These are phyloP conservation scores for Thalassiosira livingstoniorum DNA, from an alignment of 352 stramenopile genomes.

Conservation along the genomic window DNA sequence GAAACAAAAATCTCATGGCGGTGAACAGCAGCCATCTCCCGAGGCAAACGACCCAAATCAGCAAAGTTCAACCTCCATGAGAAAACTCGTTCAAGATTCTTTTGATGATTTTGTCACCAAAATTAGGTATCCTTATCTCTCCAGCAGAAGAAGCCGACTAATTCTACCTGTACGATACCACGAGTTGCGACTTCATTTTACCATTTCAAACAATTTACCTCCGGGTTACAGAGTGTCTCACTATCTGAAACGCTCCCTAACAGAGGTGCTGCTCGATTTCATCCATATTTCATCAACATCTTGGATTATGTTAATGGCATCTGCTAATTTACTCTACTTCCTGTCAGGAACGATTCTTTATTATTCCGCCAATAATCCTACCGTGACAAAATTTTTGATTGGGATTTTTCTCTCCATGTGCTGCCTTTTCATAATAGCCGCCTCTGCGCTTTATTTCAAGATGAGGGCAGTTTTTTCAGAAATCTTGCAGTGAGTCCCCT, in stretches of 20 bases:
- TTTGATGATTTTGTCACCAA: constrained; percentile 29
- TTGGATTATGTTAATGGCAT: constrained; percentile 78
- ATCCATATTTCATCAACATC: constrained; percentile 74
- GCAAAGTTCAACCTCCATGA: not conserved
- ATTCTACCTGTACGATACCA: constrained; percentile 81
- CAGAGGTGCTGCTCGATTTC: constrained; percentile 70
- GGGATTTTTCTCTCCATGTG: constrained; percentile 58
- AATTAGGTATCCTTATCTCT: constrained; percentile 44
- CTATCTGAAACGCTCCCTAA: constrained; percentile 79
- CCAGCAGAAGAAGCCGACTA: constrained; percentile 51
- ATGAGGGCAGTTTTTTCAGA: constrained; percentile 74
- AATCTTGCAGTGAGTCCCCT: constrained; percentile 67
- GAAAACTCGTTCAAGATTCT: constrained; percentile 16
- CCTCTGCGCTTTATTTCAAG: constrained; percentile 67
- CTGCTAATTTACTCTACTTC: constrained; percentile 77
- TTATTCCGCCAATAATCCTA: constrained; percentile 33
- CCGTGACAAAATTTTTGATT: constrained; percentile 51
- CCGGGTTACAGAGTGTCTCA: constrained; percentile 76
- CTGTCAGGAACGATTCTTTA: constrained; percentile 69
- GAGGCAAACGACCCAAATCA: not conserved
- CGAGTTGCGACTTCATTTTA: constrained; percentile 80
- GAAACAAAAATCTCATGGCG: constrained; percentile 32
- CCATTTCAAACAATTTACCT: constrained; percentile 76
- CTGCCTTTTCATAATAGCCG: constrained; percentile 63
- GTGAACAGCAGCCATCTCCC: not conserved